A percentile compares a stretch with the other conserved stretches of the same genome.
Conservation (phyloP, 2,329 filamentous ascomycete genomes). For the Hypoxylon sp. region DNA sequence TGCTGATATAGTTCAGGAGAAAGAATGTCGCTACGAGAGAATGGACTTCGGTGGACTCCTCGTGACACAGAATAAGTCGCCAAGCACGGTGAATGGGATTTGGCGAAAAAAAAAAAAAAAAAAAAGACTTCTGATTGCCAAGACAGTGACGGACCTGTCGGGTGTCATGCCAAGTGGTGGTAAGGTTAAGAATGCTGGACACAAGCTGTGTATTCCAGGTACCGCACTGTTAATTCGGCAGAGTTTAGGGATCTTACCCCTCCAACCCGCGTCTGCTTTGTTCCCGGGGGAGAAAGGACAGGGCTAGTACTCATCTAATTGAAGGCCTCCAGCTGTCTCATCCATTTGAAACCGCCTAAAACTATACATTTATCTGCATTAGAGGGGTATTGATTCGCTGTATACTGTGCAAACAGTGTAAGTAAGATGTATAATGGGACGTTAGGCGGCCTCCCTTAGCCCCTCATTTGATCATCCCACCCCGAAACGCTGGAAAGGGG, state of each 20-base stretch:
- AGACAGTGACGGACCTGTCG: background rate
- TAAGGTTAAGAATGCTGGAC: background rate
- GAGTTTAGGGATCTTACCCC: background rate
- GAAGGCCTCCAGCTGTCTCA: background rate
- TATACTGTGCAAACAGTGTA: background rate
- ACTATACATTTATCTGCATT: background rate
- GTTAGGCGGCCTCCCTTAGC: slow-evolving; percentile 5
- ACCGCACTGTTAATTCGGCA: background rate
- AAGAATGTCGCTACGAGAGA: background rate
- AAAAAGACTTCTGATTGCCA: no score
- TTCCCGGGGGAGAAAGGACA: slow-evolving; percentile 1
- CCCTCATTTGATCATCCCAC: background rate
- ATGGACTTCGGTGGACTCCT: background rate
- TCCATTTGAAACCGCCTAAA: background rate
- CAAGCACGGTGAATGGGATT: background rate
- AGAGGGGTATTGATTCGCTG: background rate
- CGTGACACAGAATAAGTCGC: slow-evolving; percentile 8
- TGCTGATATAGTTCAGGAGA: background rate
- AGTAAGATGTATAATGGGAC: background rate
- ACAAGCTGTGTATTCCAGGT: background rate
- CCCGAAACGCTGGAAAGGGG: background rate
- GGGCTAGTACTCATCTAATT: background rate
- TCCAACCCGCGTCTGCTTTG: background rate
- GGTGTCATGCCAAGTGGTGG: no score
- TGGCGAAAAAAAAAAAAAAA: no score